Evolutionary conservation across 805 yeast genomes (phyloP).

Genomic region (Grigorovia yakushimaensis): DNA sequence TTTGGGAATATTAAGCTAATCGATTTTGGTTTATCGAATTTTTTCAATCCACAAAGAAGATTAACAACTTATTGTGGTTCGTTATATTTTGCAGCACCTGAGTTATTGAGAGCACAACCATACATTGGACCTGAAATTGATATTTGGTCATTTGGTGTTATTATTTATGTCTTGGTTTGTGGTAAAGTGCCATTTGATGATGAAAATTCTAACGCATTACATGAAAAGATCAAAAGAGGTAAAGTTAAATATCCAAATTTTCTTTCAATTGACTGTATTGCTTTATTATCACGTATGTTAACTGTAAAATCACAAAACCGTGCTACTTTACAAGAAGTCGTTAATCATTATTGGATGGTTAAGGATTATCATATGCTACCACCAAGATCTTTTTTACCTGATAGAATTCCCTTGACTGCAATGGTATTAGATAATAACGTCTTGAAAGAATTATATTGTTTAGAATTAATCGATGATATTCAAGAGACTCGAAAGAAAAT

Average conservation of each 20-base stretch:
- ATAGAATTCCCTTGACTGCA: constrained; percentile 52
- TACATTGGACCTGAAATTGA: constrained; percentile 96
- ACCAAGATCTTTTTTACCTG: constrained; percentile 56
- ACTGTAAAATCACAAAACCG: constrained; percentile 81
- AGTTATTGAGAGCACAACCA: constrained; percentile 80
- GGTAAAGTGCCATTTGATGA: constrained; percentile 99
- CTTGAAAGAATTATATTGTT: constrained; percentile 59
- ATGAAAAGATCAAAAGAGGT: constrained; percentile 87
- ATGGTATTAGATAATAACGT: constrained; percentile 41
- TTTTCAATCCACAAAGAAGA: constrained; percentile 58
- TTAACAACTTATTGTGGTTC: constrained; percentile 95
- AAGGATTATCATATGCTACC: constrained; percentile 67
- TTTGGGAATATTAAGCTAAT: constrained; percentile 90
- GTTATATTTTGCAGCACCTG: constrained; percentile 97
- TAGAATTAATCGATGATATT: constrained; percentile 61
- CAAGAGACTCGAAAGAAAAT: constrained; percentile 48
- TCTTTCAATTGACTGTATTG: constrained; percentile 67
- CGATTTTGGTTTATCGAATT: constrained; percentile 89
- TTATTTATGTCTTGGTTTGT: constrained; percentile 84
- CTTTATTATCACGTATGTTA: constrained; percentile 74
- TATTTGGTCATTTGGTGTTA: constrained; percentile 97
- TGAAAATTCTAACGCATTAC: constrained; percentile 80
- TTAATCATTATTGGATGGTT: constrained; percentile 89
- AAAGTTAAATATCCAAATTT: constrained; percentile 80
- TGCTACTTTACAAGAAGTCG: constrained; percentile 66